Evolutionary conservation across 148 eudicot genomes (phyloP), one percentile per base, ranked within the genome.

Genomic region (Fagopyrum esculentum): DNA sequence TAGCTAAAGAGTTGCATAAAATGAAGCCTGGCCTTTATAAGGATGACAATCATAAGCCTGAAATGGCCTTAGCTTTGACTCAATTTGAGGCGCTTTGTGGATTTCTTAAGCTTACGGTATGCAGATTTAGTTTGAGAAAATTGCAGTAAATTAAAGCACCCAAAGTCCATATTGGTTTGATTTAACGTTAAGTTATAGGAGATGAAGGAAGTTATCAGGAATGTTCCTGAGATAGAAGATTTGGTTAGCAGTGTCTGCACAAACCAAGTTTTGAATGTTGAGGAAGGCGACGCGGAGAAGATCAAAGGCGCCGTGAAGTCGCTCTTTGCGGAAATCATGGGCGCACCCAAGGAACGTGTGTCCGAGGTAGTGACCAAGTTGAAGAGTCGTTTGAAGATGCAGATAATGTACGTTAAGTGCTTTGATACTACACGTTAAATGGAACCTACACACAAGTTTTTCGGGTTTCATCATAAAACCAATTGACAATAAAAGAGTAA

Each of bases 11-110:
- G 43, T 74, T 86, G 71, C 91, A 88, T 48, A 85, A 84, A 75
- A 4, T 69, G 54, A 77, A 80, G 48, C 89, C 91, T n/a, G 72
- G 76, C 55, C 69, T 77, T 7, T 88, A 82, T 61, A 88, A 84
- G 78, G 91, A 86, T 76, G 86, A 26, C 17, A 88, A 82, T 76
- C 91, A 88, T 77, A 88, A 88, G 81, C 91, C 89, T 52, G 89
- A 88, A 78, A 85, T 88, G 89, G 87, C 87, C 71, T 77, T 88
- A 77, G 91, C 91, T 15, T 56, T 88, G 11, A 86, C 91, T 0
- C 81, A 85, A 51, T 86, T 88, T 59, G 87, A 88, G 82, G 91
- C 89, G 46, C 75, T 88, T 48, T 88, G 89, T 68, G 91, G 89
- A 7, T 86, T 88, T 79, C 64, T 84, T 45, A 69, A 81, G 64